Evolutionary conservation across 371 early-diverging fungal genomes (phyloP), one percentile per base, ranked within the genome.

Genomic region (Mortierella sp.): DNA sequence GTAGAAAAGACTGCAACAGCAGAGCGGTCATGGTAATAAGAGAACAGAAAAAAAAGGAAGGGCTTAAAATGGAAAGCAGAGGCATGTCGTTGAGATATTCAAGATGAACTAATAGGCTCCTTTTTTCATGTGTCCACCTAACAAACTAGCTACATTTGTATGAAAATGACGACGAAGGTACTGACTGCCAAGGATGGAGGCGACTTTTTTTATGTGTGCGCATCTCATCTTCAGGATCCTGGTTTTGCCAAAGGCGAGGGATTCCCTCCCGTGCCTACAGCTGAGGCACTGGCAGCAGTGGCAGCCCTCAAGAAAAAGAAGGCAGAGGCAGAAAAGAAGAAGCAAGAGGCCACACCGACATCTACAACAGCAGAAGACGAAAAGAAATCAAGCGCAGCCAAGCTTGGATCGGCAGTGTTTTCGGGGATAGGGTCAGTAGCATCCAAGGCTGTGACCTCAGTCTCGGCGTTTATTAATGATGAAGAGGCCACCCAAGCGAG

Each of bases 191-290:
- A 89, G 12, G 88, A 89, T 47, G 88, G 88, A 43, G 73, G 75
- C 39, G 90, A 90, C 72, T 90, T 89, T 89, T 90, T 90, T 66
- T 88, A 87, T 47, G 69, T 84, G 37, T 90, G 90, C 49, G 37
- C 75, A 20, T 75, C 81, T 2, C 81, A 80, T 22, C 64, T 80
- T 2, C 58, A 37, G 22, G 81, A 80, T 57, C 69, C 81, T 47
- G 81, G 81, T 12, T 80, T 80, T 22, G 81, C 81, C 63, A 71
- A 72, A 24, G 81, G 81, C 10, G 81, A 80, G 47, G 81, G 81
- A 16, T 72, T 60, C 32, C 81, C 75, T 16, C 68, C 81, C 32
- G 81, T 69, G 0, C 75, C 75, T 10, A 75, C 81, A 1, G 63
- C 75, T 18, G 81, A 80, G 12, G 75, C 81, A 14, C 60, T 80